Percentiles rank a stretch among this genome's conserved stretches.
phyloP scores from a whole-genome alignment of 805 yeast species.

The Metschnikowia arizonensis region DNA sequence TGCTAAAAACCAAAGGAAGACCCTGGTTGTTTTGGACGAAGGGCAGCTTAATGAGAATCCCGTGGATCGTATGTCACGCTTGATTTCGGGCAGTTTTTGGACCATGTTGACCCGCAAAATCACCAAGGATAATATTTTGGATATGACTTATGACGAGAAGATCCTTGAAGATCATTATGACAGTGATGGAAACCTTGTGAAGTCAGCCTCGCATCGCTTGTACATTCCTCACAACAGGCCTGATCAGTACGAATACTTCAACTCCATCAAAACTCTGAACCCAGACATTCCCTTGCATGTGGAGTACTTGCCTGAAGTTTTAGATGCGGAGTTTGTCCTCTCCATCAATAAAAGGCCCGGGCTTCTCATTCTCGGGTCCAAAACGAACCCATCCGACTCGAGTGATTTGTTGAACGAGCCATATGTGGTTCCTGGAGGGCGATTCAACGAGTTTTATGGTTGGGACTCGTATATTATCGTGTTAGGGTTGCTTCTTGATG shows the following conservation, averaged over 20 bases:
- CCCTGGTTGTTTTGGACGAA: constrained; percentile 76
- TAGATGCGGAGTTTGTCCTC: constrained; percentile 73
- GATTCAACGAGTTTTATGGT: constrained; percentile 94
- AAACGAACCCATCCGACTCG: constrained; percentile 51
- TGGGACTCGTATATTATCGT: constrained; percentile 97
- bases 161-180: constrained; percentile 48
- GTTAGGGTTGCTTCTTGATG: constrained; percentile 69
- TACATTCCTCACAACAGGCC: constrained; percentile 67
- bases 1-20: constrained; percentile 76
- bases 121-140: constrained; percentile 56
- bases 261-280: constrained; percentile 45
- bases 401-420: constrained; percentile 62
- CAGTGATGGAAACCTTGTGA: constrained; percentile 26
- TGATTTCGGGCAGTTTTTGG: constrained; percentile 81
- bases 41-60: constrained; percentile 84
- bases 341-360: constrained; percentile 84
- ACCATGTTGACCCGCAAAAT: constrained; percentile 66
- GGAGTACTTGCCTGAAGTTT: constrained; percentile 66
- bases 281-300: constrained; percentile 66
- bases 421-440: constrained; percentile 94
- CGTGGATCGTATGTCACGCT: constrained; percentile 66
- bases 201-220: constrained; percentile 60
- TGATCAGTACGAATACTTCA: constrained; percentile 71
- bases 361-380: constrained; percentile 73
- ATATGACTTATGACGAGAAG: constrained; percentile 76